phyloP scores from a whole-genome alignment of 176 grass and related monocot genomes.

The Tuctoria greenei region DNA sequence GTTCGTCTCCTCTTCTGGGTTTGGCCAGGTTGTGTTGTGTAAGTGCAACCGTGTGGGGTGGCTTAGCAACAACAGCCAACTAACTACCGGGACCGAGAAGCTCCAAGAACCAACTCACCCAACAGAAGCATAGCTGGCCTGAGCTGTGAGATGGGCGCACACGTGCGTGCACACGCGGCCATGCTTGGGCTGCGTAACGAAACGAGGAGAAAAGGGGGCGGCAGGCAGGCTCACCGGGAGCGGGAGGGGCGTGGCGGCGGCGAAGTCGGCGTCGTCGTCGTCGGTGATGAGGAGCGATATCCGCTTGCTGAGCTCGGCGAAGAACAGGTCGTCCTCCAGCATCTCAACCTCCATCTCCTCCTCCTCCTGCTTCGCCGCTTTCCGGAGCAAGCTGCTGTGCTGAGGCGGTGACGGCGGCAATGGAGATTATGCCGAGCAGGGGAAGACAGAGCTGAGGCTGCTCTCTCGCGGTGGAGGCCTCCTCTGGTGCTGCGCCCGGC shows the following conservation, averaged over 20 bases:
- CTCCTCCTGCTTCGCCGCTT: too few relatives aligned
- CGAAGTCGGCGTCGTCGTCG: constrained; percentile 80
- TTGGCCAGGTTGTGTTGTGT: constrained; percentile 1
- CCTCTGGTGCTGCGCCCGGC: constrained; percentile 1
- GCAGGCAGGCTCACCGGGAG: constrained; percentile 32
- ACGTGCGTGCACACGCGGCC: constrained; percentile 5
- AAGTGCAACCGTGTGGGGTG: constrained; percentile 9
- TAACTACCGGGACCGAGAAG: constrained; percentile 30
- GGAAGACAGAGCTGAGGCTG: neutral
- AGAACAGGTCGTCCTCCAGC: constrained; percentile 86
- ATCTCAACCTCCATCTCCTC: constrained; percentile 47
- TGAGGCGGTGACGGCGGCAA: too few relatives aligned
- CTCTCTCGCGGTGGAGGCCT: neutral
- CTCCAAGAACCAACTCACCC: constrained; percentile 4
- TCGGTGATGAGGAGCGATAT: constrained; percentile 94
- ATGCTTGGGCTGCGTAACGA: neutral
- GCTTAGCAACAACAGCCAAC: constrained; percentile 19
- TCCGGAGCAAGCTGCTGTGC: too few relatives aligned
- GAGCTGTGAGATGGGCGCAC: neutral
- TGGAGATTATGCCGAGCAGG: neutral
- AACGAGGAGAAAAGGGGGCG: too few relatives aligned
- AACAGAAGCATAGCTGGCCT: constrained; percentile 26
- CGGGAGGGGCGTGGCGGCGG: constrained; percentile 29
- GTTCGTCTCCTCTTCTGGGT: neutral
- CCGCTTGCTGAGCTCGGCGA: constrained; percentile 94